Conservation (phyloP, 192 early-diverging fungal genomes). For the Coemansia sp. region DNA sequence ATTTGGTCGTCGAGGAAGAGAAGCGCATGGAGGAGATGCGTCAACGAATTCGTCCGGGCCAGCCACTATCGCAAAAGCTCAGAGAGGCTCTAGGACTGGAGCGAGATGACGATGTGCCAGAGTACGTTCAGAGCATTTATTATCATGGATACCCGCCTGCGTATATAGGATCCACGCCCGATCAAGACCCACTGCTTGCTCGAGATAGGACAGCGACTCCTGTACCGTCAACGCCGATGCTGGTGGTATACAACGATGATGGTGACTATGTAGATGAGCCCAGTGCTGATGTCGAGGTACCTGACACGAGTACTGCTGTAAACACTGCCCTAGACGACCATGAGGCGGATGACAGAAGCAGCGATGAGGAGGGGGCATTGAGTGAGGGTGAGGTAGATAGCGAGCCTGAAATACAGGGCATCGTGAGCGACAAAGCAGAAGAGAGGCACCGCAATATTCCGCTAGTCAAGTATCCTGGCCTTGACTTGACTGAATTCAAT, state of each 20-base stretch:
- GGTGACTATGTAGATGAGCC: conserved; percentile 23
- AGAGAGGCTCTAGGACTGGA: conserved; percentile 35
- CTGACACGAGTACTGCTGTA: background rate
- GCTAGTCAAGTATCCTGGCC: conserved; percentile 37
- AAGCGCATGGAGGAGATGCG: conserved; percentile 36
- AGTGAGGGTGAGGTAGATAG: background rate
- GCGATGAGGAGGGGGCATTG: conserved; percentile 17
- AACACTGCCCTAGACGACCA: background rate
- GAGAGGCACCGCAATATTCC: conserved; percentile 25
- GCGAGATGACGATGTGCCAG: conserved; percentile 24
- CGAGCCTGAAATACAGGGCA: background rate
- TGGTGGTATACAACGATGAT: conserved; percentile 30
- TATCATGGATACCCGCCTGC: conserved; percentile 46
- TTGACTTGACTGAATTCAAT: conserved; percentile 41
- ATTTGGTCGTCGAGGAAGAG: conserved; percentile 35
- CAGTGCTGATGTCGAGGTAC: background rate
- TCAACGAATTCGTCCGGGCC: conserved; percentile 30
- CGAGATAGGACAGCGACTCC: background rate
- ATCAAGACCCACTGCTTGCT: conserved; percentile 38
- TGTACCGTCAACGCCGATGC: conserved; percentile 20
- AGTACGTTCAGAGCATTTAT: conserved; percentile 41
- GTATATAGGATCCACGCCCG: conserved; percentile 29
- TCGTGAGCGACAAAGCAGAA: background rate
- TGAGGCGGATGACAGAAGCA: conserved; percentile 1
- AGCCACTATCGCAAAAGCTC: conserved; percentile 37